phyloP scores from a whole-genome alignment of 306 rosid genomes.

The Dalbergia cochinchinensis region DNA sequence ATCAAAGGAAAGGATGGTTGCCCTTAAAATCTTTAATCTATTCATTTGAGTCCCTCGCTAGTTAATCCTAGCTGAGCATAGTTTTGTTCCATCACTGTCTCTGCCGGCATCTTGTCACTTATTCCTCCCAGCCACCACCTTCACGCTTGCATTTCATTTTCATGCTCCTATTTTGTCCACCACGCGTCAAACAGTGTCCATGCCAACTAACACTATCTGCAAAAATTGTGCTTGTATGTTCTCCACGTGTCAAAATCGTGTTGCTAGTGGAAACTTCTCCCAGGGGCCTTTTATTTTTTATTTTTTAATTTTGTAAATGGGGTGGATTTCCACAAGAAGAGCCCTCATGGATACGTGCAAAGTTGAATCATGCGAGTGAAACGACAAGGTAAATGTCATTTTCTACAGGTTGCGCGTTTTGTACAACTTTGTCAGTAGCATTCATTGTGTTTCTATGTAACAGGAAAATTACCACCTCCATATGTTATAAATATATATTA shows the following conservation, averaged over 20 bases:
- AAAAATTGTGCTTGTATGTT: not conserved
- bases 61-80: not conserved
- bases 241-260: slow-evolving; percentile 15
- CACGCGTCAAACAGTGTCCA: slow-evolving; percentile 42
- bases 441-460: slow-evolving; percentile 12
- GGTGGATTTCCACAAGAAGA: slow-evolving; percentile 15
- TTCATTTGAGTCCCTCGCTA: not conserved
- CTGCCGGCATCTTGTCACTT: slow-evolving; percentile 17
- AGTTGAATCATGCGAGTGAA: slow-evolving; percentile 34
- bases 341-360: slow-evolving; percentile 4
- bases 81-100: not conserved
- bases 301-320: not conserved
- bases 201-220: slow-evolving; percentile 27
- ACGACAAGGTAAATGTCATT: slow-evolving; percentile 39
- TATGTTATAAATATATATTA: no score
- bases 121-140: slow-evolving; percentile 14
- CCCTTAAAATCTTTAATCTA: not conserved
- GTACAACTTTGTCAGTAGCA: slow-evolving; percentile 1
- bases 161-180: slow-evolving; percentile 38
- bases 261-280: not conserved
- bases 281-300: not conserved
- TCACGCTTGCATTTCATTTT: slow-evolving; percentile 33
- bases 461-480: not conserved
- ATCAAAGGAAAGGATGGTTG: not conserved
- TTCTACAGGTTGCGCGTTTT: slow-evolving; percentile 38